A percentile compares a stretch with the other conserved stretches of the same genome.
Conservation (phyloP, 176 grass and related monocot species). For the Juncus effusus region DNA sequence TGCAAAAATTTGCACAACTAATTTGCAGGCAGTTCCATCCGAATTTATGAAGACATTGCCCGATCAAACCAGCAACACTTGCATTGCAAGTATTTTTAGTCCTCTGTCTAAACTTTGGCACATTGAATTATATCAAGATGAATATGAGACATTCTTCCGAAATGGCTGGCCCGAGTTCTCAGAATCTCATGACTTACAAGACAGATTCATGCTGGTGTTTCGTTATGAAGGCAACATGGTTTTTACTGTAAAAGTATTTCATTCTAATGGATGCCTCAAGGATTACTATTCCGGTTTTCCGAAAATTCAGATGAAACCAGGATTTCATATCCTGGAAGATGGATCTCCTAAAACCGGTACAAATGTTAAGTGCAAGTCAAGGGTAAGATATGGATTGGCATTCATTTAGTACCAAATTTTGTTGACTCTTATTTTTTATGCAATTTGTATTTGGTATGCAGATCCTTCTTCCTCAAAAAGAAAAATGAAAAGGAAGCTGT, state of each 20-base stretch:
- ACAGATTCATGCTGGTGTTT: slow-evolving; percentile 13
- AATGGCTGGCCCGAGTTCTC: slow-evolving; percentile 17
- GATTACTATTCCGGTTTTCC: neutral
- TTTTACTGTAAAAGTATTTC: slow-evolving; percentile 22
- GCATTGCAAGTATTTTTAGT: slow-evolving; percentile 17
- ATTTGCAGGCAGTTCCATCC: slow-evolving; percentile 21
- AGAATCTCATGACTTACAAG: slow-evolving; percentile 13
- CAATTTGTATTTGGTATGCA: slow-evolving; percentile 12
- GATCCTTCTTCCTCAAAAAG: slow-evolving; percentile 2
- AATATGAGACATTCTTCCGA: slow-evolving; percentile 7
- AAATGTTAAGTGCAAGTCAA: neutral
- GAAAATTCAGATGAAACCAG: slow-evolving; percentile 2
- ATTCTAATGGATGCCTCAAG: slow-evolving; percentile 16
- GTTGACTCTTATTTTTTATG: neutral
- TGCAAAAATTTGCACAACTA: neutral
- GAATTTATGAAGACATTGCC: slow-evolving; percentile 2
- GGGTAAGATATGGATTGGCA: too few relatives aligned
- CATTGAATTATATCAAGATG: neutral
- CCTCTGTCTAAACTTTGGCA: slow-evolving; percentile 8
- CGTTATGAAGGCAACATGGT: slow-evolving; percentile 24
- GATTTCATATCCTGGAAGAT: neutral
- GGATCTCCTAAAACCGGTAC: neutral
- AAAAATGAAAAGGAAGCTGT: slow-evolving; percentile 19
- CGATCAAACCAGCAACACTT: neutral
- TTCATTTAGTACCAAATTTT: too few relatives aligned